These are phyloP conservation scores for Plasmodium vivax DNA, from an alignment of 169 alveolate genomes.

Conservation along the genomic window DNA sequence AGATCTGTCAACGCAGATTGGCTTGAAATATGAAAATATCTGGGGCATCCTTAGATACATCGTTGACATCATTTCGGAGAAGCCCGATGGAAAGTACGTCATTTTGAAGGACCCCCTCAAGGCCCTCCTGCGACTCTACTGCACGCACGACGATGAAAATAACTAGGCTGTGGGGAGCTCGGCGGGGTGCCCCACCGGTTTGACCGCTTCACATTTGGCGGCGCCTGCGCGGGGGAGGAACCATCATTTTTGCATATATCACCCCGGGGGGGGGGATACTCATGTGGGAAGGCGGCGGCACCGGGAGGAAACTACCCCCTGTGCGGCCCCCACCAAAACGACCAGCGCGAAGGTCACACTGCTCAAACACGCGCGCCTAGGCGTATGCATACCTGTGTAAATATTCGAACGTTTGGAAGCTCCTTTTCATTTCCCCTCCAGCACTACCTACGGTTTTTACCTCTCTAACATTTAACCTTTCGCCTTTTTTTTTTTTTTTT, in stretches of 20 bases:
- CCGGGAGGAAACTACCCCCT: neutral
- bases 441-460: neutral
- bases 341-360: neutral
- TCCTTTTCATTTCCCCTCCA: neutral
- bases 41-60: slow-evolving; percentile 92
- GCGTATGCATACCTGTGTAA: neutral
- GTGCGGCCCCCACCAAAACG: neutral
- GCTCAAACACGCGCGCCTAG: neutral
- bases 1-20: slow-evolving; percentile 92
- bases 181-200: neutral
- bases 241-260: neutral
- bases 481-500: neutral
- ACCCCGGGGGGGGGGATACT: neutral
- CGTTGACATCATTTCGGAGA: slow-evolving; percentile 83
- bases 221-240: neutral
- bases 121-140: slow-evolving; percentile 88
- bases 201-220: neutral
- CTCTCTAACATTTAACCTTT: neutral
- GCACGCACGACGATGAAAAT: slow-evolving; percentile 89
- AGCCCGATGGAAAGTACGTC: slow-evolving; percentile 92
- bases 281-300: neutral
- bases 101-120: slow-evolving; percentile 91
- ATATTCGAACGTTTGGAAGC: neutral
- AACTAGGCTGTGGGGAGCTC: neutral
- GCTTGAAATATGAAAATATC: slow-evolving; percentile 89